Base-by-base conservation (phyloP, 1,139 yeast genomes). In the Yamadazyma sp. region DNA sequence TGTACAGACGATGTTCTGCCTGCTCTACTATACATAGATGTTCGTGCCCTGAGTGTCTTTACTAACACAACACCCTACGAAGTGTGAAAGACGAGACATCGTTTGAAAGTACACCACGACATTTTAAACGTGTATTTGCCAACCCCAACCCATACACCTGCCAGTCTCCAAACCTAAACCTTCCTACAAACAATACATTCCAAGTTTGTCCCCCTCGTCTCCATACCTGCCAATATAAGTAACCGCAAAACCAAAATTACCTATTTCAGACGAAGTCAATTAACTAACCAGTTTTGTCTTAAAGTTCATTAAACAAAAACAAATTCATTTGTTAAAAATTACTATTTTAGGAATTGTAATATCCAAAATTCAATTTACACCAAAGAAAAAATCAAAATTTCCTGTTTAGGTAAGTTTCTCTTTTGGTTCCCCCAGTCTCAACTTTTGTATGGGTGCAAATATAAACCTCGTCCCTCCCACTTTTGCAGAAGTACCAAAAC, bases 341-440 rank as follows among this genome's bases (percentile, higher is more conserved):
- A 24, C 56, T 50, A 18, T 23, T 41, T 45, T 43, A 30, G 51
- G 56, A 29, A 50, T 46, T 42, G 41, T 37, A 28, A 37, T 37
- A 32, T 30, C 30, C 11, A 15, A 11, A 28, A 22, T 36, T 25
- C 14, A n/a, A n/a, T n/a, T 20, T 20, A 5, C 8, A 20, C 5
- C 5, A 20, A 20, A 20, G 5, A 12, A 27, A 12, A 28, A 16
- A 14, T 15, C 8, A 26, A 27, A 35, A 38, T 41, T 41, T 17
- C 44, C 39, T 26, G 17, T 29, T 35, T 32, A 11, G 32, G 44
- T 25, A 41, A 36, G 17, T 31, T 17, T 20, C 22, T 20, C 22
- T 20, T 20, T 20, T 20, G 5, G 5, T 20, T 8, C 22, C 22
- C 22, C 8, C 12, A 4, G 15, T 16, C 32, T 34, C 32, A 26